A percentile compares a stretch with the other conserved stretches of the same genome.
Evolutionary conservation across 2,329 filamentous ascomycete species (phyloP).

Genomic region (Cercospora sp.): DNA sequence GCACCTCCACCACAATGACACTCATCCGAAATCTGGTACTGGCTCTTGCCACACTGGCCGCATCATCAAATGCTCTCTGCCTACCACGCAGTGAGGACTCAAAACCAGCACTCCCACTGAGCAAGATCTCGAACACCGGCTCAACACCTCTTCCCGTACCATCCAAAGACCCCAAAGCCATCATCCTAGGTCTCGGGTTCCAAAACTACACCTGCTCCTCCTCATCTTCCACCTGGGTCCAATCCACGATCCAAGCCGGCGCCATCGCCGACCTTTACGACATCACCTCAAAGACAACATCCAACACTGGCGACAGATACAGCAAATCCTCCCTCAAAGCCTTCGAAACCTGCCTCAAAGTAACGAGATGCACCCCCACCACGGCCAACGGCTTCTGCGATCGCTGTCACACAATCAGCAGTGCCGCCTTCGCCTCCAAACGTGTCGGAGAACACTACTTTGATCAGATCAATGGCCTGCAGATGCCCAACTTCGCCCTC

Average conservation of each 20-base stretch:
- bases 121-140: conserved; percentile 24
- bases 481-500: conserved; percentile 63
- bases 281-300: conserved; percentile 43
- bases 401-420: conserved; percentile 35
- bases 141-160: conserved; percentile 25
- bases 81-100: neutral
- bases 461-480: conserved; percentile 42
- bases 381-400: conserved; percentile 19
- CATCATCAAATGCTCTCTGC: conserved; percentile 15
- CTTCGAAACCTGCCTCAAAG: conserved; percentile 28
- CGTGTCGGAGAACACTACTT: conserved; percentile 68
- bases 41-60: conserved; percentile 18
- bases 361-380: conserved; percentile 20
- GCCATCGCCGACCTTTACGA: conserved; percentile 50
- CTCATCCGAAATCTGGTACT: conserved; percentile 19
- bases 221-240: conserved; percentile 30
- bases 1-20: conserved; percentile 18
- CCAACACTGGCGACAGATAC: conserved; percentile 24
- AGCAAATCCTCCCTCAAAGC: conserved; percentile 20
- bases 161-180: conserved; percentile 38
- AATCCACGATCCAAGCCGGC: conserved; percentile 43
- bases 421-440: conserved; percentile 14
- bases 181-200: conserved; percentile 64
- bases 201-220: conserved; percentile 67
- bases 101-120: conserved; percentile 22